Evolutionary conservation across 306 rosid species (phyloP).

Genomic region (Geum urbanum): DNA sequence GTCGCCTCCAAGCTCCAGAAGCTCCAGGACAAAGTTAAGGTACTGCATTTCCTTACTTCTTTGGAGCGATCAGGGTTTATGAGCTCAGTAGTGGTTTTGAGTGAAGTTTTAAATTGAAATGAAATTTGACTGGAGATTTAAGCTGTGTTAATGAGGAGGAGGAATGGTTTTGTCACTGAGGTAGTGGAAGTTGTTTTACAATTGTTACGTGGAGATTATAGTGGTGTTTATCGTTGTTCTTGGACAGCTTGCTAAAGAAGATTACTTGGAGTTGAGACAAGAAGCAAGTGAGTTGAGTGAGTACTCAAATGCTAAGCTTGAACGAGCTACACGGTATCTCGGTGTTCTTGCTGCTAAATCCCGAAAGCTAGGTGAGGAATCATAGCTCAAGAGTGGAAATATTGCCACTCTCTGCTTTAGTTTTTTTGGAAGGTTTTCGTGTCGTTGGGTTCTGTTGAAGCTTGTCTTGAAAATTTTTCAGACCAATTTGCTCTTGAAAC

Average conservation of each 20-base stretch:
- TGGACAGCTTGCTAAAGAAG: constrained; percentile 85
- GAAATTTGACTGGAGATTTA: background rate
- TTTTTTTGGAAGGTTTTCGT: constrained; percentile 5
- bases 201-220: background rate
- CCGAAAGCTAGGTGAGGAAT: constrained; percentile 63
- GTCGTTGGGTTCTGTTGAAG: constrained; percentile 18
- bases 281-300: constrained; percentile 91
- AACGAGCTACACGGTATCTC: constrained; percentile 85
- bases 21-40: constrained; percentile 75
- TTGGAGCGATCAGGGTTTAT: constrained; percentile 5
- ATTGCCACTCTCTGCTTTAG: background rate
- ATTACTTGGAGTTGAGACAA: constrained; percentile 75
- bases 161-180: background rate
- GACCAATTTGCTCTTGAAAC: constrained; percentile 80
- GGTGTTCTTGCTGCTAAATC: constrained; percentile 91
- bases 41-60: constrained; percentile 23
- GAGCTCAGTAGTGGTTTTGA: constrained; percentile 7
- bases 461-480: constrained; percentile 35
- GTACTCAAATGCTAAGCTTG: constrained; percentile 88
- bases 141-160: background rate
- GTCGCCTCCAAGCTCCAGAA: constrained; percentile 55
- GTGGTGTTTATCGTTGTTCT: constrained; percentile 12
- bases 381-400: background rate
- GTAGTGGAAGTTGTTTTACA: background rate
- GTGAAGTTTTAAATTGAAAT: constrained; percentile 6